A percentile compares a stretch with the other conserved stretches of the same genome.
Conservation (phyloP, 352 stramenopile genomes). For the Phytophthora pseudosyringae region DNA sequence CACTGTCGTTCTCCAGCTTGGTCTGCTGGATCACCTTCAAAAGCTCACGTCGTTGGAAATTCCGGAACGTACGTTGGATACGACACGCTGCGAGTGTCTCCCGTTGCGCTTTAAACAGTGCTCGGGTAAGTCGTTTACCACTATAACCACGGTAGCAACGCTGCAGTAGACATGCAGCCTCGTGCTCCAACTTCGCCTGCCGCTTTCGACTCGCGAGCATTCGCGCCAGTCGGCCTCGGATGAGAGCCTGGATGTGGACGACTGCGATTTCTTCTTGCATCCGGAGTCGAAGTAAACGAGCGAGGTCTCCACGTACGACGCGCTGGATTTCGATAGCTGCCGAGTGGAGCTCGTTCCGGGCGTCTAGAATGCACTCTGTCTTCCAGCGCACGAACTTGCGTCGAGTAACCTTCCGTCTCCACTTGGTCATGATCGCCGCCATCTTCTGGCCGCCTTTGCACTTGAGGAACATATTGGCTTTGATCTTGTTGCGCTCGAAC, state of each 20-base stretch:
- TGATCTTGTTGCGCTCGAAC: conserved; percentile 80
- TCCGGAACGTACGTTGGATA: conserved; percentile 77
- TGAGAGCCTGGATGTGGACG: conserved; percentile 53
- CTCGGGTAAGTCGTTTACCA: conserved; percentile 65
- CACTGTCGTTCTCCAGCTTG: conserved; percentile 65
- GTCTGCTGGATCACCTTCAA: conserved; percentile 68
- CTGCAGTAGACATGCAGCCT: conserved; percentile 61
- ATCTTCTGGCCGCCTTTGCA: conserved; percentile 83
- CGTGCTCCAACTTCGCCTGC: conserved; percentile 51
- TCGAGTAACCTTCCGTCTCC: conserved; percentile 58
- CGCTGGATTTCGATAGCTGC: conserved; percentile 81
- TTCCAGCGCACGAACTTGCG: conserved; percentile 62
- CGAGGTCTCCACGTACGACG: conserved; percentile 55
- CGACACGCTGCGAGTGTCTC: conserved; percentile 58
- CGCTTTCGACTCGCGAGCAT: conserved; percentile 26
- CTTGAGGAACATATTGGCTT: conserved; percentile 84
- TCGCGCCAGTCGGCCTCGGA: conserved; percentile 57
- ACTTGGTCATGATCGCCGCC: conserved; percentile 67
- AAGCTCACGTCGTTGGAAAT: conserved; percentile 64
- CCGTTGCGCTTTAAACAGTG: conserved; percentile 70
- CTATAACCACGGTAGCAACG: conserved; percentile 81
- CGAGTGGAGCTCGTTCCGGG: conserved; percentile 62
- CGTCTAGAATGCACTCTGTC: conserved; percentile 50
- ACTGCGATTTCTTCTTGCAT: conserved; percentile 40
- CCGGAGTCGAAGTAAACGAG: conserved; percentile 33